A percentile compares a stretch with the other conserved stretches of the same genome.
These are phyloP conservation scores for Phytophthora meadii DNA, from an alignment of 352 stramenopile species.

Conservation along the genomic window DNA sequence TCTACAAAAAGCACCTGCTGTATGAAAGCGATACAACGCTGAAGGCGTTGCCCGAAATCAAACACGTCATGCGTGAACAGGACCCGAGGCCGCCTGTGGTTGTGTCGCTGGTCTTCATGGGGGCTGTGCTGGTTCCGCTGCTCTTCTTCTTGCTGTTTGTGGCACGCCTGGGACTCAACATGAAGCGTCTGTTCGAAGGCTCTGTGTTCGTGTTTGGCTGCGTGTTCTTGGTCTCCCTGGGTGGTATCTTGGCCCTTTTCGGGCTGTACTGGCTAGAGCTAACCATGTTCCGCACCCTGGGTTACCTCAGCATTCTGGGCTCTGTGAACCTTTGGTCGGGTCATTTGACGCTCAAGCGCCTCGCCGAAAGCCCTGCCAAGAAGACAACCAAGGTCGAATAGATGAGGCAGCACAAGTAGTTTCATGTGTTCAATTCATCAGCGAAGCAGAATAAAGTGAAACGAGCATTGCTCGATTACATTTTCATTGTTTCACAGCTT, in stretches of 20 bases:
- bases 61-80: conserved; percentile 86
- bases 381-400: conserved; percentile 75
- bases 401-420: conserved; percentile 6
- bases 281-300: conserved; percentile 88
- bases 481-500: background rate
- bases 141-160: conserved; percentile 71
- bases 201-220: conserved; percentile 72
- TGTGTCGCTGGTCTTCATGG: conserved; percentile 78
- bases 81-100: conserved; percentile 68
- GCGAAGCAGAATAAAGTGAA: no score
- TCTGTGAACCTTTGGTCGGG: conserved; percentile 66
- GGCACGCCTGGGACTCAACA: conserved; percentile 63
- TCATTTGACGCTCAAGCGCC: conserved; percentile 81
- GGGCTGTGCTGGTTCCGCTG: conserved; percentile 65
- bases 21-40: conserved; percentile 91
- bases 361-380: conserved; percentile 48
- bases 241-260: conserved; percentile 81
- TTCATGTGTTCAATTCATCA: no score
- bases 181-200: conserved; percentile 72
- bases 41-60: conserved; percentile 84
- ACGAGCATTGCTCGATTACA: no score
- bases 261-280: conserved; percentile 89
- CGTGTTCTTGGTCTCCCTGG: conserved; percentile 79
- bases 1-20: conserved; percentile 89
- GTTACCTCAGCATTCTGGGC: conserved; percentile 73